Base-by-base conservation (phyloP, 2,329 filamentous ascomycete genomes). In the Endothia cerciana region DNA sequence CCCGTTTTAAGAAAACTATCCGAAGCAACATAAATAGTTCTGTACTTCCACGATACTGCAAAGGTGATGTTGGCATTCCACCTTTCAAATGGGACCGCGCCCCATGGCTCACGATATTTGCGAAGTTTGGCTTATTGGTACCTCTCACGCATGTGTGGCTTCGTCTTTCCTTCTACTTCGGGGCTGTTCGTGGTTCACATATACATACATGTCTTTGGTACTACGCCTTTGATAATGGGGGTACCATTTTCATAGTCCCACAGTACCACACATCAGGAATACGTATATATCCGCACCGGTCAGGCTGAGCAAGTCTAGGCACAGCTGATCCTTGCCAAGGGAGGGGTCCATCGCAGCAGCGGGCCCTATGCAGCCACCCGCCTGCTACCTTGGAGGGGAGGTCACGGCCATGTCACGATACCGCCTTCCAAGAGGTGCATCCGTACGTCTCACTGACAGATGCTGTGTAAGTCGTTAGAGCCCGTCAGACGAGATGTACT, bases 291-390 rank as follows among this genome's bases (percentile, higher is more conserved):
- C 49, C 36, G 51, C 53, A 67, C 36, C 62, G 49, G 59, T 56
- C 55, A 58, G 45, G 41, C 43, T 65, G 38, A 28, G 17, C 33
- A 41, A 17, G 30, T n/a, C 33, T 43, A 15, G 45, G 30, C 45
- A 49, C 59, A 55, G 55, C 47, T 63, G 47, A 51, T 51, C 51
- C 51, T 30, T 63, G 63, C 47, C 22, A 43, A 45, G 33, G 33
- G n/a, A 49, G 17, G 41, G 61, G 40, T 19, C n/a, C 55, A 58
- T 6, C 33, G 36, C 33, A 40, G 36, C n/a, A 25, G 55, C 28
- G 41, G 25, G 53, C 22, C 25, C n/a, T 25, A 56, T 68, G 66
- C 66, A 68, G 63, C 33, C 43, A 57, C 51, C 66, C 66, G 63
- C 41, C 59, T 33, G 59, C 38, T 60, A 53, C 33, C 40, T 67